Evolutionary conservation across 352 stramenopile species (phyloP).

Genomic region (Phytophthora fragariae): DNA sequence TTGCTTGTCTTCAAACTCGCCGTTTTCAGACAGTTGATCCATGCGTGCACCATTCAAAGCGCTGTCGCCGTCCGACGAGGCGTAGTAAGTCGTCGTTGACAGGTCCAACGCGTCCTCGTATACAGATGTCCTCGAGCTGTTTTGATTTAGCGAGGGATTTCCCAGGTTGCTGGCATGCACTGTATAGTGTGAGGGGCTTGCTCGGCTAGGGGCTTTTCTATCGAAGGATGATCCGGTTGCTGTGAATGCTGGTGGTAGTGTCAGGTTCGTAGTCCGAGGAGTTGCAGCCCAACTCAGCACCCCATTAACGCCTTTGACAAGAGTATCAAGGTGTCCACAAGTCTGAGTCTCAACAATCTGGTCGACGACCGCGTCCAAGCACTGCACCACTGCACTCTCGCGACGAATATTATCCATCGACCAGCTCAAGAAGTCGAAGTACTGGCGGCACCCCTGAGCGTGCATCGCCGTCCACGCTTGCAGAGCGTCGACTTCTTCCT

Average conservation of each 20-base stretch:
- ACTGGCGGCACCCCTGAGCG: constrained; percentile 55
- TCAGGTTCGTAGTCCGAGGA: background rate
- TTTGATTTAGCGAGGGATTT: background rate
- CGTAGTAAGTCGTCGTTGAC: constrained; percentile 29
- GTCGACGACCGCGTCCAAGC: constrained; percentile 39
- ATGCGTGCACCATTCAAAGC: background rate
- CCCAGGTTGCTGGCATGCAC: constrained; percentile 3
- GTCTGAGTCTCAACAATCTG: constrained; percentile 35
- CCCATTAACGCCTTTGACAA: constrained; percentile 20
- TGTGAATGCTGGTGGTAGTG: background rate
- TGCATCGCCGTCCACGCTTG: constrained; percentile 55
- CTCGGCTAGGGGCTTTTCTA: background rate
- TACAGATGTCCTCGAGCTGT: background rate
- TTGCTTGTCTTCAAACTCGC: background rate
- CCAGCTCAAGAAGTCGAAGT: constrained; percentile 65
- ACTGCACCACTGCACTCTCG: constrained; percentile 40
- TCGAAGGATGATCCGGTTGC: background rate
- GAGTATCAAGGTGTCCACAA: constrained; percentile 24
- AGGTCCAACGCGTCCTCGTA: constrained; percentile 15
- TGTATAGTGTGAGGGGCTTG: background rate
- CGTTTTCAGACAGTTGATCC: constrained; percentile 1
- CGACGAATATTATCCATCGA: constrained; percentile 40
- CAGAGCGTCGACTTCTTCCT: constrained; percentile 37
- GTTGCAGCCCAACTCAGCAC: constrained; percentile 12
- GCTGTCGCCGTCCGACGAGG: constrained; percentile 9